Evolutionary conservation across 1,139 yeast genomes (phyloP).

Genomic region (Chernovozyma aurita): DNA sequence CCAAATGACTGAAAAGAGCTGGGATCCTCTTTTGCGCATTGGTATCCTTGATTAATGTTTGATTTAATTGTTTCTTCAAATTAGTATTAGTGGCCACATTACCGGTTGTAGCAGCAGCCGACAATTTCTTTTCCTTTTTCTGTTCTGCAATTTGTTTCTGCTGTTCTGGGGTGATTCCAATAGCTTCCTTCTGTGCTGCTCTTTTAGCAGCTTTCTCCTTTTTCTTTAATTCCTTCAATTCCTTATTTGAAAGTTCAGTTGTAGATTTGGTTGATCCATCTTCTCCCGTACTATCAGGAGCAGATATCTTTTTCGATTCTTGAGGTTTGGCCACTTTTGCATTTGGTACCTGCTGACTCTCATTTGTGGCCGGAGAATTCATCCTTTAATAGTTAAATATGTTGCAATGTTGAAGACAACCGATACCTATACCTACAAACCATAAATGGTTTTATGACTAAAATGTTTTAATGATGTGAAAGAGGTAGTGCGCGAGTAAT

Average conservation of each 20-base stretch:
- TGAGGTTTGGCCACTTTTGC: too few species aligned
- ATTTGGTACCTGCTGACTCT: background rate
- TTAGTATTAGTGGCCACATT: conserved; percentile 44
- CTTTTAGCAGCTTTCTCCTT: conserved; percentile 88
- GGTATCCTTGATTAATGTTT: conserved; percentile 44
- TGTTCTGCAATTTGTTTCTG: conserved; percentile 37
- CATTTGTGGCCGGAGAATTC: background rate
- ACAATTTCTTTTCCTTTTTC: conserved; percentile 36
- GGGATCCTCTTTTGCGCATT: conserved; percentile 42
- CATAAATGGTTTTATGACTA: too few species aligned
- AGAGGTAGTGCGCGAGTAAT: too few species aligned
- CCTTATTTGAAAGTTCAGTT: conserved; percentile 64
- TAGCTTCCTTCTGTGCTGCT: conserved; percentile 60
- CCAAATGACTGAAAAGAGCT: conserved; percentile 82
- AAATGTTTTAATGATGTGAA: too few species aligned
- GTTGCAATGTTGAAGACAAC: too few species aligned
- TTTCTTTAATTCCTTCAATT: conserved; percentile 81
- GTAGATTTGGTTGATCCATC: conserved; percentile 9
- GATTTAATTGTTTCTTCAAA: conserved; percentile 52
- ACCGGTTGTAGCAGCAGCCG: conserved; percentile 16
- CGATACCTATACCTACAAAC: too few species aligned
- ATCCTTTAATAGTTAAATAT: too few species aligned
- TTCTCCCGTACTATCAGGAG: conserved; percentile 5
- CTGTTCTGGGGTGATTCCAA: conserved; percentile 44
- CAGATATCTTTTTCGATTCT: background rate